These are phyloP conservation scores for Alternaria conjuncta DNA, from an alignment of 2,329 filamentous ascomycete species.

Conservation along the genomic window DNA sequence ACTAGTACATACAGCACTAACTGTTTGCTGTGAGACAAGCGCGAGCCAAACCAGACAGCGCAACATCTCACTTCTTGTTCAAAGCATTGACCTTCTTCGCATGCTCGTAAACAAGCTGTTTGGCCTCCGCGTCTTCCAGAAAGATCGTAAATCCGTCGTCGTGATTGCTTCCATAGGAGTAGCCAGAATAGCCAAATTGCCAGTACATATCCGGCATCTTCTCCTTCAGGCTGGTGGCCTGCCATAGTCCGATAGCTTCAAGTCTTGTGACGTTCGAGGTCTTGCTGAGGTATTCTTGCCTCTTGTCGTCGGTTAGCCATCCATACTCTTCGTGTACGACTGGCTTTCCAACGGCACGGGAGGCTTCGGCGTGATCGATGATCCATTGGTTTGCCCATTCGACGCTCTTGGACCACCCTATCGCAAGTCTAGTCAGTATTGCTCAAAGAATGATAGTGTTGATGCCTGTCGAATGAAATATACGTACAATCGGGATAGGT, in stretches of 20 bases:
- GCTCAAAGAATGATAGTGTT: not conserved
- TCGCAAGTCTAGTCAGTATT: not conserved
- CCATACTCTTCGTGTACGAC: slow-evolving; percentile 64
- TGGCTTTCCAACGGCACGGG: slow-evolving; percentile 55
- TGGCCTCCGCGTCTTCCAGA: slow-evolving; percentile 48
- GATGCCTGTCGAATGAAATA: not conserved
- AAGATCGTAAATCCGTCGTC: slow-evolving; percentile 65
- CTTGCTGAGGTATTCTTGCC: slow-evolving; percentile 55
- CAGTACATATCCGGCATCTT: slow-evolving; percentile 63
- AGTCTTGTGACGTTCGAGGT: slow-evolving; percentile 54
- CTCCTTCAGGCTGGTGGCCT: slow-evolving; percentile 56
- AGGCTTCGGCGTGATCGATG: slow-evolving; percentile 58
- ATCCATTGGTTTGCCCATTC: slow-evolving; percentile 63
- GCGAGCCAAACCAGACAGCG: not conserved
- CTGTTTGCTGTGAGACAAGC: not conserved
- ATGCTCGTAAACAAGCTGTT: not conserved
- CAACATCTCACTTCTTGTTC: not conserved
- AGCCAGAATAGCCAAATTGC: slow-evolving; percentile 61
- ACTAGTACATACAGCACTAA: not conserved
- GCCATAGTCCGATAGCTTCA: slow-evolving; percentile 59
- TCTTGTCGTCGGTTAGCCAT: slow-evolving; percentile 59
- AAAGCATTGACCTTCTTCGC: slow-evolving; percentile 1
- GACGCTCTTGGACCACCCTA: slow-evolving; percentile 47
- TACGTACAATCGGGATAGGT: slow-evolving; percentile 59
- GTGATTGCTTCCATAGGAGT: slow-evolving; percentile 62